Evolutionary conservation across 2,329 filamentous ascomycete species (phyloP), one percentile per base, ranked within the genome.

Genomic region (Neofusicoccum laricinum): DNA sequence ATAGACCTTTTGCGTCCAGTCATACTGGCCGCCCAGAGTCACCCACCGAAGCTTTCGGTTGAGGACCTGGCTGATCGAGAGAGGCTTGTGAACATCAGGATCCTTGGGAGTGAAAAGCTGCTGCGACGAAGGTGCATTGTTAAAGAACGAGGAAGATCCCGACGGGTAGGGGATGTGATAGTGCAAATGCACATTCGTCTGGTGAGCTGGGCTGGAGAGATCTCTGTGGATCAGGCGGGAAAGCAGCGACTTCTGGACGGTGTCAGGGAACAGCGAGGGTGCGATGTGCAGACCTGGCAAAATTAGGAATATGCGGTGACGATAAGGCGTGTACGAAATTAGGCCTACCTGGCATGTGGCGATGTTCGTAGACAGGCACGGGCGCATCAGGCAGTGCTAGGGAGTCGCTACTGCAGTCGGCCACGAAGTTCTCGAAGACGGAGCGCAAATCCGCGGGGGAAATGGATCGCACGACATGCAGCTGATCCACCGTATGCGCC

Each of bases 11-110:
- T 87, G 86, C 0, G 93, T 96, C 95, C 94, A 98, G 79, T 98
- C 91, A 76, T 98, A 98, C 76, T 98, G 95, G 0, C 93, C 94
- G 57, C 95, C 95, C 2, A 99, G 85, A 0, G 94, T 98, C 46
- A 96, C 86, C 95, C 95, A 99, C 69, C 94, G 92, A 25, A 98
- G 84, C 67, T 91, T 93, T 67, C 89, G 90, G 64, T 88, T 86
- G 48, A 98, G 82, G 34, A 94, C 86, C 71, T 89, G 88, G 55
- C 85, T 81, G 61, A 90, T 81, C 2, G 86, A 84, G 10, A 97
- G 80, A 2, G 91, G 84, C 66, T 89, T 91, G 77, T 97, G 93
- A n/a, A 93, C 78, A 0, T 76, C 68, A 0, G 90, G 82, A 70
- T 96, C 88, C 63, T 90, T 90, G 6, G 94, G 92, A 11, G 49